A percentile compares a stretch with the other conserved stretches of the same genome.
Conservation (phyloP, 176 grass and related monocot genomes). For the Zoysia pacifica region DNA sequence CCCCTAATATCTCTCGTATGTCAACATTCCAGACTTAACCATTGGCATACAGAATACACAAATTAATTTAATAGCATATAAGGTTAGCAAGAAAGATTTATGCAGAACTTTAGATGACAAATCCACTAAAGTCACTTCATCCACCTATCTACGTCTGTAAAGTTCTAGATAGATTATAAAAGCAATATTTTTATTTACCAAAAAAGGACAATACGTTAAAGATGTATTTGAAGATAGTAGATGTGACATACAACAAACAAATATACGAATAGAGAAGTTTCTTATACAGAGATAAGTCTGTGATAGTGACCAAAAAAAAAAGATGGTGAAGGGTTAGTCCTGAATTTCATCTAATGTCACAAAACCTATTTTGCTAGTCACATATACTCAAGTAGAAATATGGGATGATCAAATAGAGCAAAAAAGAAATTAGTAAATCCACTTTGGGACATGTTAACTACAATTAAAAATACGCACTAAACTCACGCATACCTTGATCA, state of each 20-base stretch:
- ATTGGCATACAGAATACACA: neutral
- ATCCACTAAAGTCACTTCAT: neutral
- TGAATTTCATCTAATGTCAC: neutral
- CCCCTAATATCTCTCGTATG: no score
- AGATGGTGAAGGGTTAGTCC: neutral
- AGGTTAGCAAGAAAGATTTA: neutral
- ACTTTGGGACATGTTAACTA: neutral
- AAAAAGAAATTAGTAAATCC: slow-evolving; percentile 9
- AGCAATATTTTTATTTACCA: neutral
- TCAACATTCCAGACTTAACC: neutral
- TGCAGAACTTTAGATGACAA: neutral
- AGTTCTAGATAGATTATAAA: neutral
- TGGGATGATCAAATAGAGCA: slow-evolving; percentile 1
- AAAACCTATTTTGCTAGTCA: neutral
- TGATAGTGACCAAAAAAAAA: neutral
- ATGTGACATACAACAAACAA: neutral
- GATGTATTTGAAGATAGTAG: neutral
- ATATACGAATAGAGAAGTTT: neutral
- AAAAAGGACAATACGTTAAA: neutral
- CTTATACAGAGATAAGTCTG: neutral
- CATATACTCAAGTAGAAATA: neutral
- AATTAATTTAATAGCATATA: neutral
- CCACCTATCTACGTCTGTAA: neutral
- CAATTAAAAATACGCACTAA: neutral
- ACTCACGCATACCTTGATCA: slow-evolving; percentile 69